Conservation (phyloP, 805 yeast species). For the Metschnikowia cubensis region DNA sequence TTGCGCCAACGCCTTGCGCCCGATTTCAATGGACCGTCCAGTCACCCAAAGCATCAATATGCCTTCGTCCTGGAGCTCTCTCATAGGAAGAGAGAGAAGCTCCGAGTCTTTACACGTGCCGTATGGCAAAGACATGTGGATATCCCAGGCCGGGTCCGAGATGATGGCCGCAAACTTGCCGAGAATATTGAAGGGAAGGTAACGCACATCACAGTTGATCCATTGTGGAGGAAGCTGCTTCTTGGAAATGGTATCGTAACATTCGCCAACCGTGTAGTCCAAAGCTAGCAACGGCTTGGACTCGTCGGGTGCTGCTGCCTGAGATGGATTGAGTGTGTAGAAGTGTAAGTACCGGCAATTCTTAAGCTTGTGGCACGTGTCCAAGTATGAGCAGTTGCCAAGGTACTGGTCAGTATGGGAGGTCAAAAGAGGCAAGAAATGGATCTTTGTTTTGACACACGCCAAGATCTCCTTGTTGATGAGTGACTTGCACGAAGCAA, state of each 20-base stretch:
- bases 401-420: conserved; percentile 61
- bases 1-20: conserved; percentile 64
- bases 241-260: conserved; percentile 35
- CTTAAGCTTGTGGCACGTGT: conserved; percentile 85
- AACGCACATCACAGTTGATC: conserved; percentile 80
- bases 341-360: conserved; percentile 83
- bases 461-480: conserved; percentile 11
- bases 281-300: conserved; percentile 15
- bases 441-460: conserved; percentile 24
- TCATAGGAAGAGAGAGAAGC: conserved; percentile 60
- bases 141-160: conserved; percentile 97
- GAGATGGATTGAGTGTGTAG: conserved; percentile 43
- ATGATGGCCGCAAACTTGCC: conserved; percentile 81
- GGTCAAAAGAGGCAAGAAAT: conserved; percentile 22
- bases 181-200: conserved; percentile 61
- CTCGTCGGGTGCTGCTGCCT: conserved; percentile 1
- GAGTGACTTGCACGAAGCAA: conserved; percentile 12
- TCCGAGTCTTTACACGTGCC: conserved; percentile 78
- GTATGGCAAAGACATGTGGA: conserved; percentile 81
- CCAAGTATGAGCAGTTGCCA: conserved; percentile 92
- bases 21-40: conserved; percentile 87
- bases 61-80: conserved; percentile 77
- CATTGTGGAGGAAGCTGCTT: conserved; percentile 62
- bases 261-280: conserved; percentile 50
- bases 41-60: conserved; percentile 88